Percentiles rank a stretch among this genome's conserved stretches.
These are phyloP conservation scores for Ramaria sp. DNA, from an alignment of 768 basidiomycete species.

Conservation along the genomic window DNA sequence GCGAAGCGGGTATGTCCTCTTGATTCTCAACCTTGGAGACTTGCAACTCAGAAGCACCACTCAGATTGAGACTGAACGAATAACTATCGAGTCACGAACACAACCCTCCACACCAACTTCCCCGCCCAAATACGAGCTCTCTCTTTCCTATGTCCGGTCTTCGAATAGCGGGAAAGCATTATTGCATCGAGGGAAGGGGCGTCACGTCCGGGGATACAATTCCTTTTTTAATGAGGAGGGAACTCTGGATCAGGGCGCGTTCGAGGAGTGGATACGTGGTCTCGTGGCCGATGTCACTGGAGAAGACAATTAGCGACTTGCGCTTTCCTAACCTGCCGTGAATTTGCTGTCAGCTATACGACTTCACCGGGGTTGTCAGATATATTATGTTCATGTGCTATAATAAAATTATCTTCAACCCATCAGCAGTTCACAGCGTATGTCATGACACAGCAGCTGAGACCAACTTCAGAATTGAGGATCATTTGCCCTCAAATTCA, in stretches of 20 bases:
- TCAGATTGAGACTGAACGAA: conserved; percentile 84
- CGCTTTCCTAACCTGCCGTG: too few relatives aligned
- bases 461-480: too few relatives aligned
- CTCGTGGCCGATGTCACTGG: conserved; percentile 33
- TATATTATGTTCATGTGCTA: too few relatives aligned
- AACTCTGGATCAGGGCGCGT: conserved; percentile 59
- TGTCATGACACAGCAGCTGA: too few relatives aligned
- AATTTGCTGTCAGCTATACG: too few relatives aligned
- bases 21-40: not conserved
- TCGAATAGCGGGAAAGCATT: conserved; percentile 81
- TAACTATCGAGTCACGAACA: conserved; percentile 67
- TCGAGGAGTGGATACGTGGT: conserved; percentile 71
- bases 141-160: conserved; percentile 63
- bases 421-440: not conserved
- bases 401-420: not conserved
- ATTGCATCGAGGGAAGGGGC: conserved; percentile 56
- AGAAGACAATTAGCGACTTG: not conserved
- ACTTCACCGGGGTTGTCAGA: too few relatives aligned
- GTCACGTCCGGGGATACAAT: conserved; percentile 46
- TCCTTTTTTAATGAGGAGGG: conserved; percentile 78
- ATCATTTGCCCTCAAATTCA: too few relatives aligned
- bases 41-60: not conserved
- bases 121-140: conserved; percentile 58
- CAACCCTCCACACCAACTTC: conserved; percentile 38
- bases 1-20: conserved; percentile 59